Conservation (phyloP, 345 rosid genomes). For the Camelina neglecta region DNA sequence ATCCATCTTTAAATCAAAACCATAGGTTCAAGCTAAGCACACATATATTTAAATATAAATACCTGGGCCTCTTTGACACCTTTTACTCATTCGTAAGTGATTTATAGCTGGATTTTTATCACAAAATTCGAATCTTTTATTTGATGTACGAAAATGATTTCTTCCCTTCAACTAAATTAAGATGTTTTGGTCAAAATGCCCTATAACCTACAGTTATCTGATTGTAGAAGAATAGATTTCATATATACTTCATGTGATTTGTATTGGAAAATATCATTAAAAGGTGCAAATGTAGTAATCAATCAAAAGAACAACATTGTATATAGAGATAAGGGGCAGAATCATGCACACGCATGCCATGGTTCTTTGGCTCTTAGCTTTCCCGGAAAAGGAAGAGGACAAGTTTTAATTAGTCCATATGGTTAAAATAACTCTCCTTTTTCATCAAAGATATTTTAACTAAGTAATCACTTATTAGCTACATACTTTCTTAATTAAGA, state of each 20-base stretch:
- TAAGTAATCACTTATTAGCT: background rate
- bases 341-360: constrained; percentile 39
- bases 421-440: constrained; percentile 5
- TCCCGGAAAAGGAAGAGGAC: constrained; percentile 4
- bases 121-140: constrained; percentile 1
- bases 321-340: constrained; percentile 18
- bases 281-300: background rate
- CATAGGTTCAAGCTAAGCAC: constrained; percentile 55
- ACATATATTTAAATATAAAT: constrained; percentile 36
- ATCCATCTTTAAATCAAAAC: constrained; percentile 58
- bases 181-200: background rate
- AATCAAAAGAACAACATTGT: background rate
- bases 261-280: constrained; percentile 2
- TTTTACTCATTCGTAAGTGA: constrained; percentile 37
- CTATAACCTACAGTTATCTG: background rate
- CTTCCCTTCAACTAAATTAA: background rate
- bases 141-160: background rate
- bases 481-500: constrained; percentile 1
- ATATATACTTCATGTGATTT: background rate
- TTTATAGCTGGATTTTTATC: constrained; percentile 33
- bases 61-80: constrained; percentile 39
- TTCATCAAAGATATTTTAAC: constrained; percentile 9
- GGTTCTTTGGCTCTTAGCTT: constrained; percentile 20
- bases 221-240: background rate
- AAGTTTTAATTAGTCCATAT: constrained; percentile 12